phyloP scores from a whole-genome alignment of 805 yeast species.

The Suhomyces canberraensis region DNA sequence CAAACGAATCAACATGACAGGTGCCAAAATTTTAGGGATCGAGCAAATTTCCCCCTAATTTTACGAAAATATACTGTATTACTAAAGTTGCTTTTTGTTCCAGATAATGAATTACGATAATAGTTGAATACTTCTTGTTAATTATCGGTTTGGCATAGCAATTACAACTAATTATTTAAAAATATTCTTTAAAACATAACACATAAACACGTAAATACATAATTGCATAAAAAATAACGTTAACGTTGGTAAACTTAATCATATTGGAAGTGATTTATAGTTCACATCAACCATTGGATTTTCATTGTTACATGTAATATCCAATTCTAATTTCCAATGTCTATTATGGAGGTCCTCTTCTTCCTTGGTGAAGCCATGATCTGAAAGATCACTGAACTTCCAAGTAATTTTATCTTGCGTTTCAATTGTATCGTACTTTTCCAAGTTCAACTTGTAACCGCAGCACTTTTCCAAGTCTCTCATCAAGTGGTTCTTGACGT shows the following conservation, averaged over 20 bases:
- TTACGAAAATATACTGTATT: too few relatives aligned
- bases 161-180: too few relatives aligned
- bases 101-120: too few relatives aligned
- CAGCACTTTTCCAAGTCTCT: conserved; percentile 60
- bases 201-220: conserved; percentile 1
- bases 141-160: too few relatives aligned
- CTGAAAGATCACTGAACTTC: conserved; percentile 58
- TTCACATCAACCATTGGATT: conserved; percentile 67
- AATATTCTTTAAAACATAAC: background rate
- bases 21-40: too few relatives aligned
- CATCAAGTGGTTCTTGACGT: conserved; percentile 65
- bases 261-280: conserved; percentile 52
- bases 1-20: too few relatives aligned
- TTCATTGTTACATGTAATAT: conserved; percentile 62
- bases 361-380: conserved; percentile 50
- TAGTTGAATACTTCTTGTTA: too few relatives aligned
- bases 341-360: conserved; percentile 44
- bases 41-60: too few relatives aligned
- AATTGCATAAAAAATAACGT: too few relatives aligned
- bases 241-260: too few relatives aligned
- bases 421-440: conserved; percentile 46
- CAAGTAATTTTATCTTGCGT: conserved; percentile 54
- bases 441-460: conserved; percentile 55
- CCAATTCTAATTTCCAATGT: conserved; percentile 64
- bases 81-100: too few relatives aligned